phyloP scores from a whole-genome alignment of 306 rosid species.

The Begonia masoniana region DNA sequence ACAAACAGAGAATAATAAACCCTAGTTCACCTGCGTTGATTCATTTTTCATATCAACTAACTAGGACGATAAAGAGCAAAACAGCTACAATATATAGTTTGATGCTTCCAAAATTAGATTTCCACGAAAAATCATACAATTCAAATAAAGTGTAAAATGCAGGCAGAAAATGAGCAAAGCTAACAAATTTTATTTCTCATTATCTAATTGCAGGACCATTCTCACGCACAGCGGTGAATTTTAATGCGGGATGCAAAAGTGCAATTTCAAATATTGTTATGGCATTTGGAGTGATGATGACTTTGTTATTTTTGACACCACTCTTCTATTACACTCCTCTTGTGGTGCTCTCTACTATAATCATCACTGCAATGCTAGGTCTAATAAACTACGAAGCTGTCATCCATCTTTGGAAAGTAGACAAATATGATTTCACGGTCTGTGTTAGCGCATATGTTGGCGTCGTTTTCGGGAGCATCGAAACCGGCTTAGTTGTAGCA shows the following conservation, averaged over 20 bases:
- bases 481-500: slow-evolving; percentile 30
- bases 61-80: too few species aligned
- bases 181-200: neutral
- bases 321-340: slow-evolving; percentile 36
- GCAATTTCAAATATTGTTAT: slow-evolving; percentile 33
- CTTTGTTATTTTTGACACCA: slow-evolving; percentile 32
- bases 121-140: neutral
- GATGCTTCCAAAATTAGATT: too few species aligned
- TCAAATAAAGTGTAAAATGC: neutral
- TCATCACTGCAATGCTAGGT: slow-evolving; percentile 32
- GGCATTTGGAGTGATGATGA: slow-evolving; percentile 32
- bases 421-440: slow-evolving; percentile 26
- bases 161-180: neutral
- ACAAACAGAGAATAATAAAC: too few species aligned
- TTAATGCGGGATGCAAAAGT: slow-evolving; percentile 45
- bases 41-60: too few species aligned
- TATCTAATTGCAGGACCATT: slow-evolving; percentile 25
- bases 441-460: slow-evolving; percentile 28
- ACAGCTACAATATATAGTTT: too few species aligned
- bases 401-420: slow-evolving; percentile 39
- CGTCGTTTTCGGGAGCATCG: slow-evolving; percentile 29
- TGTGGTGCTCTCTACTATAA: slow-evolving; percentile 35
- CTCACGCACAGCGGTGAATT: slow-evolving; percentile 33
- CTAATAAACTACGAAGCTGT: slow-evolving; percentile 25
- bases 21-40: too few species aligned